Conservation (phyloP, 345 rosid species). For the Brassica juncea region DNA sequence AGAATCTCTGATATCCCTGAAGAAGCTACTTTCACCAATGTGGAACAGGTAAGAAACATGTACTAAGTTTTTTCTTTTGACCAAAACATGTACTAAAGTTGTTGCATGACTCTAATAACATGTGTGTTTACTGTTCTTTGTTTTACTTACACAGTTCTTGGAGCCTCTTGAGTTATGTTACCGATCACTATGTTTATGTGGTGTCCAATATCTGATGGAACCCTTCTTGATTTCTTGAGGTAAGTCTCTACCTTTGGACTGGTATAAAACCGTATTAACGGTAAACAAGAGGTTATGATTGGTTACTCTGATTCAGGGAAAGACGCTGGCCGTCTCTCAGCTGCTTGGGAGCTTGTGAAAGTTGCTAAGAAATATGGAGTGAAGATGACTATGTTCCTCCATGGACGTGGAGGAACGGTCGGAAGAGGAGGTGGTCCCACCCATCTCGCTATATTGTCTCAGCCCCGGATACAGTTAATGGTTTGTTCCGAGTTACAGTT, state of each 20-base stretch:
- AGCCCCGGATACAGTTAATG: slow-evolving; percentile 98
- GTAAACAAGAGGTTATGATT: slow-evolving; percentile 98
- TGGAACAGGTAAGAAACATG: slow-evolving; percentile 60
- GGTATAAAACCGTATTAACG: slow-evolving; percentile 90
- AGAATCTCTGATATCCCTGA: slow-evolving; percentile 87
- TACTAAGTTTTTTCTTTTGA: background rate
- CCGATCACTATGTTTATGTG: slow-evolving; percentile 81
- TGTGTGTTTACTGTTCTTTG: background rate
- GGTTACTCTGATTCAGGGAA: slow-evolving; percentile 99
- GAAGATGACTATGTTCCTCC: slow-evolving; percentile 98
- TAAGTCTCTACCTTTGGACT: slow-evolving; percentile 98
- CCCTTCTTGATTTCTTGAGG: slow-evolving; percentile 95
- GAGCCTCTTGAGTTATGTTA: slow-evolving; percentile 97
- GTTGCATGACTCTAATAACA: background rate
- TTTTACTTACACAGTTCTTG: slow-evolving; percentile 60
- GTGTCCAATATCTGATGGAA: slow-evolving; percentile 94
- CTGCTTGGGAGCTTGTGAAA: slow-evolving; percentile 97
- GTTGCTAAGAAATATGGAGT: slow-evolving; percentile 84
- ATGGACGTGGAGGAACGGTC: slow-evolving; percentile 99
- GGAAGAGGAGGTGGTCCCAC: slow-evolving; percentile 99
- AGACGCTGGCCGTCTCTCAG: slow-evolving; percentile 94
- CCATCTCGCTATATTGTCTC: slow-evolving; percentile 98
- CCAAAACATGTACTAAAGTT: background rate
- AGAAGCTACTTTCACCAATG: slow-evolving; percentile 71
- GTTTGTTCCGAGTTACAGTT: slow-evolving; percentile 90